Conservation (phyloP, 306 rosid species). For the Oxytropis ochrocephala region DNA sequence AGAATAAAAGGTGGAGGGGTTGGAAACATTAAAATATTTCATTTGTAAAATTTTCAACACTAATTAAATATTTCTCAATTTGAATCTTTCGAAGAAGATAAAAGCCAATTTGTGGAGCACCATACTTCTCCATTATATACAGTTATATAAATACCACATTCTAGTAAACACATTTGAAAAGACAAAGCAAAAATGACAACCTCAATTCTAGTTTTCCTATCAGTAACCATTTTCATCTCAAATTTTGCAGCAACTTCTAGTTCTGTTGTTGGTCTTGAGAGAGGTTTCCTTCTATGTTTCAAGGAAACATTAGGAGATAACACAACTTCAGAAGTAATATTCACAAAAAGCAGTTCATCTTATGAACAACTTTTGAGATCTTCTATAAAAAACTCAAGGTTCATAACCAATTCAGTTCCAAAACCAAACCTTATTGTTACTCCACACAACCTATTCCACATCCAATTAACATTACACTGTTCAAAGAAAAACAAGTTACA, state of each 20-base stretch:
- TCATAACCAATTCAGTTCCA: constrained; percentile 20
- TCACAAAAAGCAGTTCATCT: constrained; percentile 22
- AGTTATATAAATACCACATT: too few relatives aligned
- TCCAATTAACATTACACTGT: constrained; percentile 18
- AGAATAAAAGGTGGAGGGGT: too few relatives aligned
- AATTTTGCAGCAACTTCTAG: background rate
- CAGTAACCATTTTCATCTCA: constrained; percentile 5
- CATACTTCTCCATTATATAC: background rate
- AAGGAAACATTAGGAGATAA: background rate
- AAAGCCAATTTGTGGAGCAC: background rate
- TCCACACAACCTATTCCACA: constrained; percentile 23
- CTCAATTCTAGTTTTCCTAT: background rate
- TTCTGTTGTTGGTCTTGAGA: background rate
- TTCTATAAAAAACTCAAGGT: constrained; percentile 35
- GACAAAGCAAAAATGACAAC: background rate
- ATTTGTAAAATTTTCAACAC: too few relatives aligned
- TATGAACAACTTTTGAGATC: constrained; percentile 28
- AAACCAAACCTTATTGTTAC: constrained; percentile 44
- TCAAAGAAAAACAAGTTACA: background rate
- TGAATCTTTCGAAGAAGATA: background rate
- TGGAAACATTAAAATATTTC: too few relatives aligned
- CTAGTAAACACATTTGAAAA: background rate
- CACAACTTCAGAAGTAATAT: constrained; percentile 8
- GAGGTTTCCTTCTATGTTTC: constrained; percentile 16
- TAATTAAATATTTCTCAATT: too few relatives aligned